Evolutionary conservation across 257 asterid species (phyloP).

Genomic region (Ocimum tenuiflorum): DNA sequence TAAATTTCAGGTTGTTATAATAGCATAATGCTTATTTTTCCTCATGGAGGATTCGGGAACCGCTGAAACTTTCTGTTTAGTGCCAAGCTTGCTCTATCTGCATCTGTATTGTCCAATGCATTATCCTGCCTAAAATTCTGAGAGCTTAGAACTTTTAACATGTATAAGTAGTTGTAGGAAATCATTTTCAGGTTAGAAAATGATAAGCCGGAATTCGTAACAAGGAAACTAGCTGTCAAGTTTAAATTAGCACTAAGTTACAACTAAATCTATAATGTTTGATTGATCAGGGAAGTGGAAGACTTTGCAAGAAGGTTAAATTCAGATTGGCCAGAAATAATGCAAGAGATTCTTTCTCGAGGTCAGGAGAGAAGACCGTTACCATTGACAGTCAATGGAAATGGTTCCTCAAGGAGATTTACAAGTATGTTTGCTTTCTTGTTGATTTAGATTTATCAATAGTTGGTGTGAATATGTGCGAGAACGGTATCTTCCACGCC

Average conservation of each 20-base stretch:
- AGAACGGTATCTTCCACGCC: too few species aligned
- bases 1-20: too few species aligned
- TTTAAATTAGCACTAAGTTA: too few species aligned
- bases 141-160: neutral
- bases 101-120: neutral
- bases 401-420: constrained; percentile 60
- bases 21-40: too few species aligned
- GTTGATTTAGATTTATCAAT: neutral
- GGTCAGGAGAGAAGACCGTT: constrained; percentile 68
- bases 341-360: constrained; percentile 72
- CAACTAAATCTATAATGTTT: neutral
- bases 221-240: neutral
- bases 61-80: neutral
- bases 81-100: neutral
- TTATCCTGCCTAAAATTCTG: neutral
- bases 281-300: constrained; percentile 82
- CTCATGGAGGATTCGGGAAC: neutral
- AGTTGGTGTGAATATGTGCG: too few species aligned
- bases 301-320: constrained; percentile 92
- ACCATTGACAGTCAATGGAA: constrained; percentile 50
- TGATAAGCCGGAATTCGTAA: neutral
- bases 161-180: neutral
- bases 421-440: constrained; percentile 36
- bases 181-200: neutral
- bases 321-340: constrained; percentile 91